Evolutionary conservation across 305 asterid species (phyloP), one percentile per base, ranked within the genome.

Genomic region (Rubia occidens): DNA sequence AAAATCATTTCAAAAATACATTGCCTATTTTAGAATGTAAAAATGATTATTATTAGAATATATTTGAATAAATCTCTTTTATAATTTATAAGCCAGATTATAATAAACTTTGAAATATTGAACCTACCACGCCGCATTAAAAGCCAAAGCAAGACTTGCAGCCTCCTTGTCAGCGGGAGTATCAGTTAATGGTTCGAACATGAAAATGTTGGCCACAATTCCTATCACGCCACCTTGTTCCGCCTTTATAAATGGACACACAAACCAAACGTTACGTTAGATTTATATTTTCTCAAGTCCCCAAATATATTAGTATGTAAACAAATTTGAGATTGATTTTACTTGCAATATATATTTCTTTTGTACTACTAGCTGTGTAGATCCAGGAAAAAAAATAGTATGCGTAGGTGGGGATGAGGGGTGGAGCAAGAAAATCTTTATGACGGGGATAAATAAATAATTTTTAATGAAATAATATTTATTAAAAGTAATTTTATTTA

Each of bases 111-210:
- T 26, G 32, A 29, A 3, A 29, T 1, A 60, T 26, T 26, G 9
- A 3, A 63, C 32, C 40, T 63, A 63, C 67, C 67, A 63, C 8
- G 67, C 67, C 17, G 67, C 67, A 63, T 83, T 85, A 72, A 87
- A 91, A 51, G 89, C 90, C 61, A 89, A 68, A 55, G 89, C 89
- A 73, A 96, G 78, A 0, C 74, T 69, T 54, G 88, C 88, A 71
- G 98, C 98, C 24, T 85, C 95, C 63, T 67, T 80, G 68, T 86
- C 95, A n/a, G 24, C 56, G 68, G 76, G 73, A 35, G 61, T 47
- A 66, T 84, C 87, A 39, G 74, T 82, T 60, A 82, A 29, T 8
- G 98, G 90, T 43, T 73, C 62, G 21, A 76, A 91, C 95, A 91
- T 87, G 73, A 78, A 85, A 4, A 89, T 81, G 53, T 74, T 66